Base-by-base conservation (phyloP, 805 yeast species). In the Maudiozyma saulgeensis region DNA sequence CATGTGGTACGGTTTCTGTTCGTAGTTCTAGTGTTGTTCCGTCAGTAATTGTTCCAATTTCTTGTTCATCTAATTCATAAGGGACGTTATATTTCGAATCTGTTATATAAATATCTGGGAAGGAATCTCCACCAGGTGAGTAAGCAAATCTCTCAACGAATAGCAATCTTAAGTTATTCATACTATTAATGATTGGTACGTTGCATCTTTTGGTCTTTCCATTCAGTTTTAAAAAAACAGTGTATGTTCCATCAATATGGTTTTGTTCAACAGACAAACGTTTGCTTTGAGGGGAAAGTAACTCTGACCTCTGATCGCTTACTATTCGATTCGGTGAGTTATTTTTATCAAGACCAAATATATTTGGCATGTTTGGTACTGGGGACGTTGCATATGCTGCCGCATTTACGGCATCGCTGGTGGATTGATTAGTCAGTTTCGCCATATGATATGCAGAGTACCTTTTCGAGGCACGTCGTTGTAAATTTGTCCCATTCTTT, bases 361-460 rank as follows among this genome's bases (percentile, higher is more conserved):
- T 41, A 13, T 6, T 16, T 13, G 35, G 44, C 9, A 34, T 40
- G 11, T 16, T 21, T 4, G 43, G 38, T 13, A 35, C 44, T 2
- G 45, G 43, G 9, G 48, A 47, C 8, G 58, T 55, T 18, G 55
- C 57, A 31, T 51, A 56, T 45, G 51, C 54, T 5, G 58, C 60
- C 2, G 60, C 59, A 9, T 54, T 56, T 6, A 53, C 54, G 9
- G 64, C 60, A 13, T 60, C 66, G 13, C 60, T 50, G 7, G 61
- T 53, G 11, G 76, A 62, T 51, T 68, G 69, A 52, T 76, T 79
- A 0, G 87, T 72, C 11, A 86, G 72, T 58, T 84, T 86, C 1
- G 95, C 87, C 67, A 83, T 82, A 60, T 91, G 98, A 53, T 90
- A 91, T 0, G 97, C 96, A 5, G 96, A 88, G 62, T 84, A 91